Conservation (phyloP, 805 yeast genomes). For the Starmerella kuoi region DNA sequence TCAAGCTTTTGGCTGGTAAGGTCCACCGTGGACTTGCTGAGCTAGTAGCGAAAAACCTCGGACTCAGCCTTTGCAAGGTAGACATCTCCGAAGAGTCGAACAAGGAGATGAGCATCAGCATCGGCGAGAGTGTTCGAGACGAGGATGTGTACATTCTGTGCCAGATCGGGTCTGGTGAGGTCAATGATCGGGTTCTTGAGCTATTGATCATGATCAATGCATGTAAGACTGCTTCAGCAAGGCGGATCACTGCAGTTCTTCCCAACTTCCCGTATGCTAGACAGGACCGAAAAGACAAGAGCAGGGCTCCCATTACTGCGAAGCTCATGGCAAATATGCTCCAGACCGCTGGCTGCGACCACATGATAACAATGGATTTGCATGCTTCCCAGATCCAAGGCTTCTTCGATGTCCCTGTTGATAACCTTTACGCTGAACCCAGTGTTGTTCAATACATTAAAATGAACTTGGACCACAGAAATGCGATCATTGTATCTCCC, state of each 20-base stretch:
- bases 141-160: slow-evolving; percentile 45
- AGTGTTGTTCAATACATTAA: slow-evolving; percentile 72
- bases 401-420: slow-evolving; percentile 90
- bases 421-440: slow-evolving; percentile 93
- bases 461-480: slow-evolving; percentile 43
- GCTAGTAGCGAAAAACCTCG: slow-evolving; percentile 52
- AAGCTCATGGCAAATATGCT: slow-evolving; percentile 85
- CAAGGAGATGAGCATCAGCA: slow-evolving; percentile 27
- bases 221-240: slow-evolving; percentile 86
- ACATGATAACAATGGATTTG: slow-evolving; percentile 91
- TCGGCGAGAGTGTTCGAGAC: slow-evolving; percentile 84
- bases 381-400: slow-evolving; percentile 99
- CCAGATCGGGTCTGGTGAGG: slow-evolving; percentile 76
- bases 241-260: slow-evolving; percentile 86
- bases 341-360: slow-evolving; percentile 91
- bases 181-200: slow-evolving; percentile 82
- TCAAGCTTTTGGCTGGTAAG: slow-evolving; percentile 44
- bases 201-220: slow-evolving; percentile 84
- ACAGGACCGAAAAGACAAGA: slow-evolving; percentile 93
- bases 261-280: slow-evolving; percentile 97
- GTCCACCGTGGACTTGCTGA: slow-evolving; percentile 71
- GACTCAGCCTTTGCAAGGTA: slow-evolving; percentile 42
- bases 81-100: slow-evolving; percentile 37
- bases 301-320: slow-evolving; percentile 94
- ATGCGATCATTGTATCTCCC: slow-evolving; percentile 81